A percentile compares a stretch with the other conserved stretches of the same genome.
Evolutionary conservation across 1,284 basidiomycete genomes (phyloP).

Genomic region (Apiotrichum montevideense): DNA sequence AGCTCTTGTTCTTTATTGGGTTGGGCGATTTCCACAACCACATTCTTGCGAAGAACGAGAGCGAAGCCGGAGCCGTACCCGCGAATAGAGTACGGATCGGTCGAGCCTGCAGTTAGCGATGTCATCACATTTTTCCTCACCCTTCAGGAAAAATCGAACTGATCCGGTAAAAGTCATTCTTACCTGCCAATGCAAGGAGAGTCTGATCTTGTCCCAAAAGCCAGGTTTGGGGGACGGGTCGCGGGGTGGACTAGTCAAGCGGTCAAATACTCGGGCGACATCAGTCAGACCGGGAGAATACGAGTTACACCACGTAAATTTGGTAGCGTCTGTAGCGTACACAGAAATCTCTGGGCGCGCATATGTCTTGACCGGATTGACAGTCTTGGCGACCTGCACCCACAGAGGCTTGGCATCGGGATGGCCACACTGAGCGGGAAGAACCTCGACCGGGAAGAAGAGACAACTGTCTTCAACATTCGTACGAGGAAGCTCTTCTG

Average conservation of each 20-base stretch:
- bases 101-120: constrained; percentile 56
- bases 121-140: constrained; percentile 45
- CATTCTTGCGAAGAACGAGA: constrained; percentile 73
- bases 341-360: constrained; percentile 69
- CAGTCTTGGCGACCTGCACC: constrained; percentile 76
- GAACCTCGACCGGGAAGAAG: constrained; percentile 63
- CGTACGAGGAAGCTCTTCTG: constrained; percentile 69
- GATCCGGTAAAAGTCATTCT: constrained; percentile 66
- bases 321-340: constrained; percentile 60
- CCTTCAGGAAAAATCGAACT: constrained; percentile 78
- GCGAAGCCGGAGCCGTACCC: constrained; percentile 85
- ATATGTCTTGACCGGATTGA: constrained; percentile 93
- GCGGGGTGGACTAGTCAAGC: constrained; percentile 67
- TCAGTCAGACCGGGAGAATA: constrained; percentile 83
- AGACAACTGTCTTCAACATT: constrained; percentile 59
- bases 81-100: constrained; percentile 70
- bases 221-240: constrained; percentile 84
- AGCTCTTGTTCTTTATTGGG: constrained; percentile 71
- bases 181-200: constrained; percentile 80
- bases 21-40: constrained; percentile 66
- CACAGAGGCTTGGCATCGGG: constrained; percentile 56
- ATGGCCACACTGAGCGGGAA: constrained; percentile 54
- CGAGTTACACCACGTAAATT: constrained; percentile 85
- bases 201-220: constrained; percentile 91
- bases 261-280: constrained; percentile 75